A percentile compares a stretch with the other conserved stretches of the same genome.
Evolutionary conservation across 2,329 filamentous ascomycete genomes (phyloP).

Genomic region (Elsinoe necatrix): DNA sequence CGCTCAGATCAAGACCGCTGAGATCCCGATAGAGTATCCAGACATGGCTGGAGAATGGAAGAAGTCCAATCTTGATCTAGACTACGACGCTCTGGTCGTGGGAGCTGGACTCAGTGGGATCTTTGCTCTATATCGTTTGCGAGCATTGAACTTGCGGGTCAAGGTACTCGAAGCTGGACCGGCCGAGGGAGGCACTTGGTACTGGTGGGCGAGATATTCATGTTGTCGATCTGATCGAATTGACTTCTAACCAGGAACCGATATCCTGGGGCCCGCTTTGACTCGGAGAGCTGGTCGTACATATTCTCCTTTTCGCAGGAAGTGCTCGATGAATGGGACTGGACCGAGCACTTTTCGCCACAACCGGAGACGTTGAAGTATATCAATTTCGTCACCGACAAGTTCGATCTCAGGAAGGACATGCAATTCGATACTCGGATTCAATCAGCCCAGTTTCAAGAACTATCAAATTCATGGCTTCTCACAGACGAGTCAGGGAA

Average conservation of each 20-base stretch:
- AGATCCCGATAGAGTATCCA: background rate
- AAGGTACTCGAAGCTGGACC: conserved; percentile 28
- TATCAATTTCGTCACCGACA: conserved; percentile 40
- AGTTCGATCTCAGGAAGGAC: conserved; percentile 33
- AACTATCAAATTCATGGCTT: conserved; percentile 30
- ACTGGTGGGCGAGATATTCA: conserved; percentile 19
- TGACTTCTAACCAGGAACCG: conserved; percentile 20
- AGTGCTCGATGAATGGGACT: conserved; percentile 38
- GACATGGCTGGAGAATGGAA: background rate
- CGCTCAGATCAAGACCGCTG: background rate
- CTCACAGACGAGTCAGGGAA: conserved; percentile 23
- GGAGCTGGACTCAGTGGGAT: conserved; percentile 37
- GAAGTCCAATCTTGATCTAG: background rate
- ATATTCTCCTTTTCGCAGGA: conserved; percentile 34
- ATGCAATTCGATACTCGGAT: conserved; percentile 38
- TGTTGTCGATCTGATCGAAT: background rate
- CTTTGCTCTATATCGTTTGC: conserved; percentile 35
- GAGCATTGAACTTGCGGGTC: conserved; percentile 27
- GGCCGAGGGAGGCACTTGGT: conserved; percentile 30
- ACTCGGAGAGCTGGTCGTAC: conserved; percentile 39
- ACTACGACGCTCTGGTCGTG: conserved; percentile 24
- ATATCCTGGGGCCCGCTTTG: conserved; percentile 38
- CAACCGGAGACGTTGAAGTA: conserved; percentile 43
- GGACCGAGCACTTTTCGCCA: conserved; percentile 29
- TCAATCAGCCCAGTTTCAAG: conserved; percentile 29